Percentiles rank a stretch among this genome's conserved stretches.
These are phyloP conservation scores for Saccharomycopsis selenospora DNA, from an alignment of 805 yeast species.

Conservation along the genomic window DNA sequence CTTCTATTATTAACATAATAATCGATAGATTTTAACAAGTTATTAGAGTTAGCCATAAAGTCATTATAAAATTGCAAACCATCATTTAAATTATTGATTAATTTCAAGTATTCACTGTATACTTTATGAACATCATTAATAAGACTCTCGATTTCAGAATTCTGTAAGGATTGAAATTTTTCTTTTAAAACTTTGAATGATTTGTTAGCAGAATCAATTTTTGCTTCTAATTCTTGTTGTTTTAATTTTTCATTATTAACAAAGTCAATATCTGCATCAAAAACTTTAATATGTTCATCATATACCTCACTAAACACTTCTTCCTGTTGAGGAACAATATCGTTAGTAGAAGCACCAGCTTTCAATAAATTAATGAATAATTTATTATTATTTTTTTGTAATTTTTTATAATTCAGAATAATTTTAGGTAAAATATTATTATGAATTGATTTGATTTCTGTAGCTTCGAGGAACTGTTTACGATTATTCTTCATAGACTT, in stretches of 20 bases:
- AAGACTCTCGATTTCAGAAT: conserved; percentile 37
- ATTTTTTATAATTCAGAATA: conserved; percentile 38
- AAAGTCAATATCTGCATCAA: conserved; percentile 42
- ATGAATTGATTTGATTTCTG: conserved; percentile 40
- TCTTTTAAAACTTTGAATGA: conserved; percentile 25
- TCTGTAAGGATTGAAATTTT: conserved; percentile 45
- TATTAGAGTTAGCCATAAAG: conserved; percentile 40
- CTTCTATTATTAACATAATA: conserved; percentile 45
- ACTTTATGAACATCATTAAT: conserved; percentile 25
- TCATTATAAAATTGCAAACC: conserved; percentile 68
- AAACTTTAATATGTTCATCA: conserved; percentile 38
- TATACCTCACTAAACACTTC: conserved; percentile 34
- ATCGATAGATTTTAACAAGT: conserved; percentile 42
- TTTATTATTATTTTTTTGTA: conserved; percentile 19
- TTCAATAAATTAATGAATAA: too few species aligned
- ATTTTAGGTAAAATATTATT: conserved; percentile 47
- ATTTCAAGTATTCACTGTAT: conserved; percentile 40
- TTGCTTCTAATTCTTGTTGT: conserved; percentile 35
- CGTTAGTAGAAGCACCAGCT: background rate
- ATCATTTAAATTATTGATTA: conserved; percentile 52
- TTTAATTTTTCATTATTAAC: conserved; percentile 35
- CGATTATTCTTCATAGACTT: conserved; percentile 28
- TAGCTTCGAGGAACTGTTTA: conserved; percentile 32
- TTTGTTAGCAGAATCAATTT: conserved; percentile 31
- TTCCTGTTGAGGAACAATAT: conserved; percentile 15